Evolutionary conservation across 2,329 filamentous ascomycete species (phyloP).

Genomic region (Fusarium staphyleae): DNA sequence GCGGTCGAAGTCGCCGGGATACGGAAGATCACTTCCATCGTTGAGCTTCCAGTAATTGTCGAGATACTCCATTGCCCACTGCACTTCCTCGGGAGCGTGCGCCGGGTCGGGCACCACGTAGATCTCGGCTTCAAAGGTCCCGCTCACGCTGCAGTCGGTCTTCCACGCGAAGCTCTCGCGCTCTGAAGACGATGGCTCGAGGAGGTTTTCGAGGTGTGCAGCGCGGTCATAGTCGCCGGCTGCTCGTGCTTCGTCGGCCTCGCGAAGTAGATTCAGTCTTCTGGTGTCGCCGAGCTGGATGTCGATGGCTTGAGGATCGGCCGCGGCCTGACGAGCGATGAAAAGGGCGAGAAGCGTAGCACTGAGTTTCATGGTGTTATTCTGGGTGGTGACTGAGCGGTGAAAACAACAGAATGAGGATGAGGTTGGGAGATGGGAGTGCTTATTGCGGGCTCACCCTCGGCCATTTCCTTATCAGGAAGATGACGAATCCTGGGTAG

Average conservation of each 20-base stretch:
- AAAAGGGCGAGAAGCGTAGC: neutral
- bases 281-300: conserved; percentile 18
- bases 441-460: no score
- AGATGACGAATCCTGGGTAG: no score
- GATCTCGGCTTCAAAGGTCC: conserved; percentile 18
- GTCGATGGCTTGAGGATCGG: conserved; percentile 8
- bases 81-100: conserved; percentile 10
- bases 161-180: neutral
- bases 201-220: neutral
- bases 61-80: conserved; percentile 24
- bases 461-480: no score
- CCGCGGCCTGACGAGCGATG: conserved; percentile 10
- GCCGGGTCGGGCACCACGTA: conserved; percentile 10
- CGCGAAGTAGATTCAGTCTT: neutral
- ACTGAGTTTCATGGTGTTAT: conserved; percentile 14
- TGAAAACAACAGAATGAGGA: no score
- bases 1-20: conserved; percentile 20
- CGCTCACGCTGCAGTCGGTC: conserved; percentile 14
- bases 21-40: conserved; percentile 18
- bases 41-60: conserved; percentile 26
- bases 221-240: conserved; percentile 11
- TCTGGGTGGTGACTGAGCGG: neutral
- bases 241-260: conserved; percentile 5
- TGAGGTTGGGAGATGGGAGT: no score
- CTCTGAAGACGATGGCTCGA: neutral